phyloP scores from a whole-genome alignment of 2,329 filamentous ascomycete species.

The Harringtonia aguacate region DNA sequence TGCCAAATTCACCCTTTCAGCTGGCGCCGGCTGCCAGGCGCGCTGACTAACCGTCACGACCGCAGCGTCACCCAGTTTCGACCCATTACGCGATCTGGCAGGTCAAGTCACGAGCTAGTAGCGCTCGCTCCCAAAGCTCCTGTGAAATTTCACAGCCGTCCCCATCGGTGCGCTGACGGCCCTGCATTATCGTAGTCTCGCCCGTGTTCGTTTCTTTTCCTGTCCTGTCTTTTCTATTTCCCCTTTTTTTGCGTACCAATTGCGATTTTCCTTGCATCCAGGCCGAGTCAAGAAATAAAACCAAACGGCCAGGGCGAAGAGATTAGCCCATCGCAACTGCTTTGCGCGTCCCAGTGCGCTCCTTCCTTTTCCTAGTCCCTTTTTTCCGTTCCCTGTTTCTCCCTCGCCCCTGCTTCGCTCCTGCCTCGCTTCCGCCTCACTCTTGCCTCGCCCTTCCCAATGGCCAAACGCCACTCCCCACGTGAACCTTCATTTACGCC shows the following conservation, averaged over 20 bases:
- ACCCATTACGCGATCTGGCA: too few species aligned
- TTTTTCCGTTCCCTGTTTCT: background rate
- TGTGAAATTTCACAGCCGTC: background rate
- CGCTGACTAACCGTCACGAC: slow-evolving; percentile 4
- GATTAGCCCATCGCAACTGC: background rate
- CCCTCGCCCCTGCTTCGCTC: too few species aligned
- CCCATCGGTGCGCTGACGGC: background rate
- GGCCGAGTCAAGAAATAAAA: too few species aligned
- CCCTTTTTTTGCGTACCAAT: background rate
- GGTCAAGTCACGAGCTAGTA: slow-evolving; percentile 5
- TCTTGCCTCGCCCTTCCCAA: slow-evolving; percentile 1
- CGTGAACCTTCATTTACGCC: slow-evolving; percentile 38
- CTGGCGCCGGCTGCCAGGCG: slow-evolving; percentile 5
- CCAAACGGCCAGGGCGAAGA: too few species aligned
- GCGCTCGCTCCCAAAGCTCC: background rate
- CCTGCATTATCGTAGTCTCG: background rate
- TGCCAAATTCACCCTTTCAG: too few species aligned
- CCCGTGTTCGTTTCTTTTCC: background rate
- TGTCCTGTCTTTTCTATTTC: background rate
- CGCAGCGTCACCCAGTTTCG: slow-evolving; percentile 2
- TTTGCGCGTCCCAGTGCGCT: background rate
- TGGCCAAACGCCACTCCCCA: slow-evolving; percentile 17
- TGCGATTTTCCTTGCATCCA: too few species aligned
- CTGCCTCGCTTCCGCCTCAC: background rate
- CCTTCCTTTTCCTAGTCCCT: background rate